Evolutionary conservation across 2,329 filamentous ascomycete species (phyloP).

Genomic region (Penicillium sp.): DNA sequence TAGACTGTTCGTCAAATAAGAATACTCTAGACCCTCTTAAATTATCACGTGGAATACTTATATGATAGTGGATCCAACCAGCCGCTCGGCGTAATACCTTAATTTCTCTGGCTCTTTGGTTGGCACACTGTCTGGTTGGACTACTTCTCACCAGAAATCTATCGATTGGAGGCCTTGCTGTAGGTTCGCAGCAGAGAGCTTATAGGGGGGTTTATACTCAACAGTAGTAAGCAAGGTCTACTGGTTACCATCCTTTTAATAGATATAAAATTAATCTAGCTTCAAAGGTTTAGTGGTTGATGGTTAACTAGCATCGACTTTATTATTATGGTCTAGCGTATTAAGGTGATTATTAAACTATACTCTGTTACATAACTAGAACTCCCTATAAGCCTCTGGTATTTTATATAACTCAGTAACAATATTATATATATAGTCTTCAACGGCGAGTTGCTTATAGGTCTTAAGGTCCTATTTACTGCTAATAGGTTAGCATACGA

Average conservation of each 20-base stretch:
- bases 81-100: conserved; percentile 22
- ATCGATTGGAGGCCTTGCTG: conserved; percentile 16
- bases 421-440: conserved; percentile 24
- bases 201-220: conserved; percentile 23
- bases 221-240: conserved; percentile 15
- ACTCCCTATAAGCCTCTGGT: conserved; percentile 18
- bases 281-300: conserved; percentile 3
- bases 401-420: conserved; percentile 24
- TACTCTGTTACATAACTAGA: conserved; percentile 19
- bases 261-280: conserved; percentile 23
- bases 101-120: conserved; percentile 17
- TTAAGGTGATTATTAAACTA: conserved; percentile 23
- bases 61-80: conserved; percentile 21
- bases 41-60: conserved; percentile 34
- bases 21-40: conserved; percentile 28
- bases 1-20: conserved; percentile 26
- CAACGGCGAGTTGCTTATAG: conserved; percentile 23
- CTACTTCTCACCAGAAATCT: conserved; percentile 20
- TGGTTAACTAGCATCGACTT: conserved; percentile 2
- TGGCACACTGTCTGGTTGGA: conserved; percentile 15
- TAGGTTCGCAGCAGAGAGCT: conserved; percentile 17
- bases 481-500: conserved; percentile 14
- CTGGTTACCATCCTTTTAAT: conserved; percentile 10
- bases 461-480: conserved; percentile 21
- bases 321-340: conserved; percentile 5